A percentile compares a stretch with the other conserved stretches of the same genome.
phyloP scores from a whole-genome alignment of 371 early-diverging fungal genomes.

The Apophysomyces sp. region DNA sequence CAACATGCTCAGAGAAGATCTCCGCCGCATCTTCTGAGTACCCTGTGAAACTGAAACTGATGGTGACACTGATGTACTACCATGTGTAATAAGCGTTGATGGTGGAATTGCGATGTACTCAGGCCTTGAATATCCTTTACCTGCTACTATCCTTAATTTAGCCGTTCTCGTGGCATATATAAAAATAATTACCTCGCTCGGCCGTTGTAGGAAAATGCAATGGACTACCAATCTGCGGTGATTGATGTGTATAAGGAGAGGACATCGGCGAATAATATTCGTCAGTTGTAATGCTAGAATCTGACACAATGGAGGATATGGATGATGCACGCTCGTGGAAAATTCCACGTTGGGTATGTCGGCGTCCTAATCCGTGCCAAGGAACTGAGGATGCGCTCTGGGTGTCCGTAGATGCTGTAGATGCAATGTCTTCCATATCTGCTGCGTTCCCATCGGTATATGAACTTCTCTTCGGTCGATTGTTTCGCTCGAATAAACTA shows the following conservation, averaged over 20 bases:
- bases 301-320: conserved; percentile 23
- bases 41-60: not conserved
- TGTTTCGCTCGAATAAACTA: not conserved
- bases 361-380: conserved; percentile 9
- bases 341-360: conserved; percentile 3
- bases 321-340: conserved; percentile 21
- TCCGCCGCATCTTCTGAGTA: conserved; percentile 14
- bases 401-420: conserved; percentile 13
- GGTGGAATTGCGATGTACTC: not conserved
- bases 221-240: conserved; percentile 22
- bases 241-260: conserved; percentile 15
- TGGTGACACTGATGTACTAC: not conserved
- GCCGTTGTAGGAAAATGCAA: conserved; percentile 6
- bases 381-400: conserved; percentile 15
- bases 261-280: conserved; percentile 19
- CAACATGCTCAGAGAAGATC: conserved; percentile 33
- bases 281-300: conserved; percentile 19
- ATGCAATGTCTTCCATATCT: conserved; percentile 17
- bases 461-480: conserved; percentile 2
- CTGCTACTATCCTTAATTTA: not conserved
- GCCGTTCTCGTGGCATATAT: not conserved
- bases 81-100: not conserved
- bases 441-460: conserved; percentile 9
- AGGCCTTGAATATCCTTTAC: not conserved
- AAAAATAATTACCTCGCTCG: not conserved